Percentiles rank a stretch among this genome's conserved stretches.
Conservation (phyloP, 345 rosid genomes). For the Hibiscus mutabilis region DNA sequence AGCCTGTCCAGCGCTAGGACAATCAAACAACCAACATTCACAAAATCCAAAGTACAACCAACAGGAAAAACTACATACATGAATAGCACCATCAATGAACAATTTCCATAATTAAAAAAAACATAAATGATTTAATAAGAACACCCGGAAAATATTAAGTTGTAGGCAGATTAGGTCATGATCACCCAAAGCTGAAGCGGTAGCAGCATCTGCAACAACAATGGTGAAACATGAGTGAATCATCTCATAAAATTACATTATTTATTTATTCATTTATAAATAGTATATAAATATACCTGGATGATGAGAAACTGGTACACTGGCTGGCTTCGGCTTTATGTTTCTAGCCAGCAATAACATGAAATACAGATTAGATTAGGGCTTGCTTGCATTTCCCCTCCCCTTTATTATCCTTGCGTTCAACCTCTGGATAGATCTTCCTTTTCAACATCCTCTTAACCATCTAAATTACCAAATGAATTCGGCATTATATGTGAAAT, state of each 20-base stretch:
- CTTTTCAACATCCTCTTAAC: conserved; percentile 76
- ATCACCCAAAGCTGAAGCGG: no score
- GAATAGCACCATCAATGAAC: not conserved
- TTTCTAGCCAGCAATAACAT: conserved; percentile 12
- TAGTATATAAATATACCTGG: conserved; percentile 23
- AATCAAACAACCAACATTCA: not conserved
- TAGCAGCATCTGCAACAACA: conserved; percentile 19
- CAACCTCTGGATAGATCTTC: conserved; percentile 81
- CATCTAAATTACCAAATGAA: conserved; percentile 33
- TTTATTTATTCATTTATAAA: no score
- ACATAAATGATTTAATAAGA: not conserved
- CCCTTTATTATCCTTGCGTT: conserved; percentile 29
- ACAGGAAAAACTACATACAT: conserved; percentile 8
- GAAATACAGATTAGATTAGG: conserved; percentile 9
- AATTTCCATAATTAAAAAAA: conserved; percentile 1
- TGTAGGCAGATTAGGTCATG: conserved; percentile 9
- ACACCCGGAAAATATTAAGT: not conserved
- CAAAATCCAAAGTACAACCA: not conserved
- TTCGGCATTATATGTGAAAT: not conserved
- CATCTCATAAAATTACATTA: not conserved
- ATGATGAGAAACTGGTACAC: conserved; percentile 34
- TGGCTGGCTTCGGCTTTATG: conserved; percentile 22
- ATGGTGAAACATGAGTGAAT: not conserved
- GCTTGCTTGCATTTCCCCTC: conserved; percentile 22
- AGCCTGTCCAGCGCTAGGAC: not conserved